Evolutionary conservation across 2,329 filamentous ascomycete species (phyloP).

Genomic region (Exophiala spinifera): DNA sequence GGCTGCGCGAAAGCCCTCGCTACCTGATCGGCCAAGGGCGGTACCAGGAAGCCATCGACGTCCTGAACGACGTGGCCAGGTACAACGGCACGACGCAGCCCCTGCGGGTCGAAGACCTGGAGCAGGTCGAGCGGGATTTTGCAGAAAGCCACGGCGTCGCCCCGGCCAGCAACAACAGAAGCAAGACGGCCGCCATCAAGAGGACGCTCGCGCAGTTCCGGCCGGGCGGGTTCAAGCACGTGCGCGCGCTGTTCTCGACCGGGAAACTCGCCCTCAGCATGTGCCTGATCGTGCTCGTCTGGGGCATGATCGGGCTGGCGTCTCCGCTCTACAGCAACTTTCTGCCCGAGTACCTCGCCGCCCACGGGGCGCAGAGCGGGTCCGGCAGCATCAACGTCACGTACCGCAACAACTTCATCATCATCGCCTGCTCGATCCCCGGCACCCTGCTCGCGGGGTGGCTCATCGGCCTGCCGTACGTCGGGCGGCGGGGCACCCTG

Average conservation of each 20-base stretch:
- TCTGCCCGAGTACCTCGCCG: conserved; percentile 45
- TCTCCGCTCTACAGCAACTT: conserved; percentile 79
- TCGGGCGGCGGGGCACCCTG: conserved; percentile 72
- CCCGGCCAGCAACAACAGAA: neutral
- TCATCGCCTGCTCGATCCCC: conserved; percentile 64
- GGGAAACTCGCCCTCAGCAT: conserved; percentile 52
- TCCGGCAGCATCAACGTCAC: conserved; percentile 65
- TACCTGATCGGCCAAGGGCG: conserved; percentile 73
- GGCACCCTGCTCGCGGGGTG: conserved; percentile 67
- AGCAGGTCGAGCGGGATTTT: conserved; percentile 36
- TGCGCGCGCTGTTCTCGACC: conserved; percentile 66
- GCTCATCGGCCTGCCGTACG: conserved; percentile 55
- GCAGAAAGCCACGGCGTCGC: conserved; percentile 11
- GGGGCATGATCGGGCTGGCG: conserved; percentile 68
- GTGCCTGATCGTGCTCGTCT: conserved; percentile 64
- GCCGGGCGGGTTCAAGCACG: conserved; percentile 43
- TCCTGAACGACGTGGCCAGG: conserved; percentile 73
- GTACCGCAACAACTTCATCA: conserved; percentile 71
- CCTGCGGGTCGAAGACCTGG: conserved; percentile 44
- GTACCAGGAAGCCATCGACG: conserved; percentile 73
- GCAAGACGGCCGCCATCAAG: conserved; percentile 36
- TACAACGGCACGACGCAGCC: conserved; percentile 56
- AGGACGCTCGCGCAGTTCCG: conserved; percentile 8
- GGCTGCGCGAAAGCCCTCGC: conserved; percentile 81
- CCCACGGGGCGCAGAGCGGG: conserved; percentile 65